Evolutionary conservation across 2,329 filamentous ascomycete genomes (phyloP), one percentile per base, ranked within the genome.

Genomic region (Chrysoporthe cubensis): DNA sequence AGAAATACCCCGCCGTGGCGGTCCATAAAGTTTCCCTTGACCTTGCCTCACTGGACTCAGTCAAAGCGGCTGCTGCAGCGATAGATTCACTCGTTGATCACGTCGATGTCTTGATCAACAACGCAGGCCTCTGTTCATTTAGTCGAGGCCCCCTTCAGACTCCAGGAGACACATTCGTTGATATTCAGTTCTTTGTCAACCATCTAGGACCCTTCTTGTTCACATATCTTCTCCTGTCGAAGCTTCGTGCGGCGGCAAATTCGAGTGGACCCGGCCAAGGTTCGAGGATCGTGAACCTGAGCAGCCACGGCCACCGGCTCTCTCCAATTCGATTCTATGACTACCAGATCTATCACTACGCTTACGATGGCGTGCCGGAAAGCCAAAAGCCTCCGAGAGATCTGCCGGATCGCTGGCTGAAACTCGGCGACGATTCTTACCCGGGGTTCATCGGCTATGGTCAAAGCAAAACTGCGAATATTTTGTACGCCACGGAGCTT

Each of bases 201-300:
- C 80, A 85, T 68, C 69, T 86, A 14, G 81, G 82, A 0, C 81
- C 85, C 43, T 84, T 84, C 71, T 72, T 83, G 13, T 75, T 85
- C 37, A 81, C 82, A 0, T 79, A 81, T 48, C 75, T 84, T 21
- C 77, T 85, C n/a, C 72, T 82, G 56, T 78, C 81, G 0, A 78
- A 78, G 42, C 69, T 85, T 1, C 70, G 78, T 16, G 73, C 74
- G 2, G 78, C 78, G 0, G 78, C 78, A 0, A 58, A 21, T 9
- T 62, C 65, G 37, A 66, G 71, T 1, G 70, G 44, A 3, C 60
- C 70, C 4, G 40, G 64, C 1, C 64, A 62, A 1, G 73, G 74
- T 8, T 67, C 72, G 2, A 74, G 82, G 4, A 73, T 84, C 50
- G 78, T 84, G 42, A 83, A 81, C 69, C 68, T 84, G 40, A 72